Evolutionary conservation across 257 asterid species (phyloP), one percentile per base, ranked within the genome.

Genomic region (Nicotiana obtusifolia): DNA sequence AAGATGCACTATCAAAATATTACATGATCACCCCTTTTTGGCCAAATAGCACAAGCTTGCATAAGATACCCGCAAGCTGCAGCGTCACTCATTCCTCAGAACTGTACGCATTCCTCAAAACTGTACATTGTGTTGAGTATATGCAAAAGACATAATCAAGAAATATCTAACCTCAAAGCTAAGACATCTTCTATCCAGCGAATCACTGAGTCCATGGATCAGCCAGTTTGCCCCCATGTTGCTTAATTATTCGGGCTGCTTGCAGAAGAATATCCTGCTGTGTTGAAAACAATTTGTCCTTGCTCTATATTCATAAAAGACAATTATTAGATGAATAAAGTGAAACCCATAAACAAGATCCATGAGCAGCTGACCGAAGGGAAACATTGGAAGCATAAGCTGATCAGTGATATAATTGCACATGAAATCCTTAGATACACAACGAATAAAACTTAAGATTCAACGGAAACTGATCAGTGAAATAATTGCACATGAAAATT

Each of bases 241-340:
- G 76, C 86, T 90, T 90, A 89, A 95, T 89, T 76, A 94, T 91
- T 79, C 88, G 86, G 56, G 87, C 97, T 26, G 97, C 89, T 65
- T 89, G 90, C 62, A 94, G 89, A 84, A 95, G 97, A 86, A 95
- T 86, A 78, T 89, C 92, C 81, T 95, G 97, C 85, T 89, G 94
- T 7, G 92, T 84, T 5, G 85, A 82, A 41, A 83, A 81, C 64
- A 82, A 64, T 47, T 82, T 77, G 44, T 90, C 95, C 84, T 91
- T 91, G 87, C 87, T 89, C 99, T 95, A 53, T 62, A 89, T 76
- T 64, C 78, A 49, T 19, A 6, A 41, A 65, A 47, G 17, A 73
- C 15, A 73, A 73, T 47, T 16, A 56, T 19, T 73, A 49, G 62
- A 60, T 47, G 62, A 73, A 73, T 49, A n/a, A 73, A 73, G 59